Evolutionary conservation across 2,329 filamentous ascomycete species (phyloP).

Genomic region (Fusarium verrucosum): DNA sequence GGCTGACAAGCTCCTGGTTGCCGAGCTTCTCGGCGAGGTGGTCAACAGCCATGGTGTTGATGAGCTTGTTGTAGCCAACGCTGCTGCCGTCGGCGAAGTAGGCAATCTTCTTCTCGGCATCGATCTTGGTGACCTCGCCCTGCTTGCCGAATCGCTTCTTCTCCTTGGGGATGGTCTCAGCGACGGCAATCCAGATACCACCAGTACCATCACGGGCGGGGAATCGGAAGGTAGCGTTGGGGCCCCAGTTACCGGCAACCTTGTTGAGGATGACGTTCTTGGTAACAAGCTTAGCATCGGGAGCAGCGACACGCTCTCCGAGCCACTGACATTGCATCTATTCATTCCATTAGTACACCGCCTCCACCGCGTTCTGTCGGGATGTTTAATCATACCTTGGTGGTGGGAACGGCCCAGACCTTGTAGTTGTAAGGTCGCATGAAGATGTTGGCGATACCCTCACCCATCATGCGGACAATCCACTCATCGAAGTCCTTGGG

Average conservation of each 20-base stretch:
- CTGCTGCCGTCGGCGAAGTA: conserved; percentile 85
- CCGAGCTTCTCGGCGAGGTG: conserved; percentile 86
- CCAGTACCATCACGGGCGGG: conserved; percentile 94
- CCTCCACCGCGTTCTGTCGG: neutral
- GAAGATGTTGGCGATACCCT: conserved; percentile 91
- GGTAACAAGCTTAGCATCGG: conserved; percentile 92
- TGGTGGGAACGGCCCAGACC: conserved; percentile 98
- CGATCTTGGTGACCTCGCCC: conserved; percentile 84
- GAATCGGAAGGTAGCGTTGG: conserved; percentile 98
- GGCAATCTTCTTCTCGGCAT: conserved; percentile 85
- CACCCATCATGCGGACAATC: conserved; percentile 92
- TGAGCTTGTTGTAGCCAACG: conserved; percentile 88
- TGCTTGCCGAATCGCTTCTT: conserved; percentile 91
- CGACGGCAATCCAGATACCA: conserved; percentile 98
- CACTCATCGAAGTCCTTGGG: conserved; percentile 98
- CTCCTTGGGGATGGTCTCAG: conserved; percentile 88
- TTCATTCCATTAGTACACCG: conserved; percentile 15
- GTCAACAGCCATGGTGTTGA: conserved; percentile 97
- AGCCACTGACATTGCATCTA: conserved; percentile 99
- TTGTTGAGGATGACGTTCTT: conserved; percentile 96
- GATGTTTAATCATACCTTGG: conserved; percentile 70
- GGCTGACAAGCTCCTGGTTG: conserved; percentile 81
- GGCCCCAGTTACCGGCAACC: conserved; percentile 96
- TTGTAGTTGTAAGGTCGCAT: conserved; percentile 99
- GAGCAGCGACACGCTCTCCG: conserved; percentile 96